Conservation (phyloP, 768 basidiomycete species). For the Lanmaoa pseudosensibilis region DNA sequence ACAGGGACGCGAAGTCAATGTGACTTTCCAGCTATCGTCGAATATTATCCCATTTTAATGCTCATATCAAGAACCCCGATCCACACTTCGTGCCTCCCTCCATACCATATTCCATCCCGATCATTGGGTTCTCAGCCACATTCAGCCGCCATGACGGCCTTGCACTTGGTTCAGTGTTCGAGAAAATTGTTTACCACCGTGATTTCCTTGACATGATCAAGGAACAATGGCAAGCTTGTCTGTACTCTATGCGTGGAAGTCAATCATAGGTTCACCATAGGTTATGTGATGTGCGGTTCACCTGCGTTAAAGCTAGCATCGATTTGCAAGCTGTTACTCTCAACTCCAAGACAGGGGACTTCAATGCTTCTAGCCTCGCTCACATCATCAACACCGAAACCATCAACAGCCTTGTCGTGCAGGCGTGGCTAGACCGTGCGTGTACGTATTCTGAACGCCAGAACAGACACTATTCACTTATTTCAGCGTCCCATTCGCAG, state of each 20-base stretch:
- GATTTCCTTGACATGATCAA: conserved; percentile 92
- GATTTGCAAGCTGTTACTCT: conserved; percentile 67
- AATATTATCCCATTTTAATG: conserved; percentile 81
- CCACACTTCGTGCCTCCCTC: conserved; percentile 36
- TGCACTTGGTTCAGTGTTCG: conserved; percentile 84
- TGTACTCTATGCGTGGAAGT: neutral
- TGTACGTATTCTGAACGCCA: conserved; percentile 43
- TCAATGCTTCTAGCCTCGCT: conserved; percentile 73
- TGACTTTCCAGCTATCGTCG: conserved; percentile 61
- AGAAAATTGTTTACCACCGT: conserved; percentile 88
- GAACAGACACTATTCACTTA: conserved; percentile 1
- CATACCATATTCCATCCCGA: conserved; percentile 59
- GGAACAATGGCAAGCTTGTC: conserved; percentile 68
- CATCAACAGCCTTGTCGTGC: conserved; percentile 75
- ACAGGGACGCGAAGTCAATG: conserved; percentile 2
- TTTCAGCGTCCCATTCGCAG: neutral
- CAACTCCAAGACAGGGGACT: conserved; percentile 74
- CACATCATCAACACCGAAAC: conserved; percentile 78
- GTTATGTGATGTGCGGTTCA: conserved; percentile 87
- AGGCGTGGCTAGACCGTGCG: conserved; percentile 84
- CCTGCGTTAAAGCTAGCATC: conserved; percentile 74
- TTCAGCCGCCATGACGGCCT: conserved; percentile 91
- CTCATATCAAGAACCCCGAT: conserved; percentile 59
- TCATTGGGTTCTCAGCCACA: conserved; percentile 94
- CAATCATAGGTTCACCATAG: conserved; percentile 34